Evolutionary conservation across 352 stramenopile genomes (phyloP).

Genomic region (Globisporangium cylindrosporum): DNA sequence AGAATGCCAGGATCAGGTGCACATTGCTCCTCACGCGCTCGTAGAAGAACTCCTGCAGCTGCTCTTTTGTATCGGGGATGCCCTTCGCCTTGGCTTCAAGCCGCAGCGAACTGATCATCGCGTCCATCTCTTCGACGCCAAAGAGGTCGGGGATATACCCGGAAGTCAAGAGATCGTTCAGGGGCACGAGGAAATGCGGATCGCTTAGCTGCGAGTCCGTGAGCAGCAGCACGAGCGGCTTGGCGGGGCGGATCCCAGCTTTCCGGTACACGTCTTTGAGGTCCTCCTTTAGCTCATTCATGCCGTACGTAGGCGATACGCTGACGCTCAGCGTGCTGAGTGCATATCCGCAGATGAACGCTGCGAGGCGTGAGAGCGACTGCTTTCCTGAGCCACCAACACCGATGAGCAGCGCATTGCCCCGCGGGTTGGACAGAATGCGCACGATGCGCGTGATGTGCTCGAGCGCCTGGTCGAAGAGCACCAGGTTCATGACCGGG

Average conservation of each 20-base stretch:
- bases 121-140: slow-evolving; percentile 85
- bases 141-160: slow-evolving; percentile 85
- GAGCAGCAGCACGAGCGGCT: slow-evolving; percentile 85
- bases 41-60: slow-evolving; percentile 89
- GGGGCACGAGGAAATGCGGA: slow-evolving; percentile 81
- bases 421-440: slow-evolving; percentile 70
- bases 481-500: slow-evolving; percentile 90
- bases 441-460: slow-evolving; percentile 87
- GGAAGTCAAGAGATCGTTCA: slow-evolving; percentile 84
- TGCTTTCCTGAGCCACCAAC: slow-evolving; percentile 89
- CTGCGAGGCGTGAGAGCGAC: slow-evolving; percentile 85
- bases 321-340: slow-evolving; percentile 67
- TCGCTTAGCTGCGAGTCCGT: slow-evolving; percentile 88
- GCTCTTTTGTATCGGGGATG: slow-evolving; percentile 88
- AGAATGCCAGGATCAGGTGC: slow-evolving; percentile 86
- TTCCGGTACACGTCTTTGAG: slow-evolving; percentile 89
- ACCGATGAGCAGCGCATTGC: slow-evolving; percentile 85
- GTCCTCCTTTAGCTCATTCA: slow-evolving; percentile 85
- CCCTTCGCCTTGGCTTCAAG: slow-evolving; percentile 82
- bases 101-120: slow-evolving; percentile 69
- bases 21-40: slow-evolving; percentile 86
- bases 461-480: slow-evolving; percentile 91
- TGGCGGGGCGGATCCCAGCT: slow-evolving; percentile 80
- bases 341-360: slow-evolving; percentile 81
- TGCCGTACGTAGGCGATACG: slow-evolving; percentile 53